Conservation (phyloP, 83 land plant species). For the Diphasiastrum complanatum region DNA sequence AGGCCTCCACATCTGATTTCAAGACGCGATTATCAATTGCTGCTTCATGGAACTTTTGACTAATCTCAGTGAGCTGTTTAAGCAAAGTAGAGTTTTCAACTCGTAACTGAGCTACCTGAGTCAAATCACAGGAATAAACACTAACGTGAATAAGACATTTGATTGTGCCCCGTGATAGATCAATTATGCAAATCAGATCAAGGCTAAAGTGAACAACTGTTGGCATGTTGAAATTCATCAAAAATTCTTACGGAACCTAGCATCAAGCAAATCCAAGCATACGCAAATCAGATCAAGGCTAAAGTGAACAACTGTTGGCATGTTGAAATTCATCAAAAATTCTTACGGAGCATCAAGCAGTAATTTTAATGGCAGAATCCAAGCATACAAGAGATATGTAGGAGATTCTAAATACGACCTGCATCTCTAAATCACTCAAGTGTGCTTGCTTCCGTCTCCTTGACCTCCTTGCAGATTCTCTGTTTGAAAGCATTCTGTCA, state of each 20-base stretch:
- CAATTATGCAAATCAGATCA: neutral
- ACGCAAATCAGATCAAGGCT: too few species aligned
- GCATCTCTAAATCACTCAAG: slow-evolving; percentile 70
- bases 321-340: too few species aligned
- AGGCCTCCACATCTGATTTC: slow-evolving; percentile 81
- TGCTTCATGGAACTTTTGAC: slow-evolving; percentile 58
- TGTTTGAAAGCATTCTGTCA: slow-evolving; percentile 81
- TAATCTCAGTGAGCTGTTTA: slow-evolving; percentile 59
- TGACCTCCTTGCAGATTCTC: slow-evolving; percentile 83
- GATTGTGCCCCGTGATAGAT: neutral
- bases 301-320: too few species aligned
- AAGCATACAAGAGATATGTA: neutral
- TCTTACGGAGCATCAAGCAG: neutral
- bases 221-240: too few species aligned
- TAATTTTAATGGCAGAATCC: neutral
- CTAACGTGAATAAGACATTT: neutral
- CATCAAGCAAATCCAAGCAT: too few species aligned
- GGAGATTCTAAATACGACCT: slow-evolving; percentile 32
- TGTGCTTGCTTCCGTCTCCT: slow-evolving; percentile 85
- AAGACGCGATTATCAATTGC: slow-evolving; percentile 67
- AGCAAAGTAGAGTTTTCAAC: slow-evolving; percentile 64
- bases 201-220: too few species aligned
- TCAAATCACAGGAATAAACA: neutral
- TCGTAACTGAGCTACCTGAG: slow-evolving; percentile 63
- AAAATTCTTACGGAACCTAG: too few species aligned